Conservation (phyloP, 768 basidiomycete genomes). For the Boletus sp. region DNA sequence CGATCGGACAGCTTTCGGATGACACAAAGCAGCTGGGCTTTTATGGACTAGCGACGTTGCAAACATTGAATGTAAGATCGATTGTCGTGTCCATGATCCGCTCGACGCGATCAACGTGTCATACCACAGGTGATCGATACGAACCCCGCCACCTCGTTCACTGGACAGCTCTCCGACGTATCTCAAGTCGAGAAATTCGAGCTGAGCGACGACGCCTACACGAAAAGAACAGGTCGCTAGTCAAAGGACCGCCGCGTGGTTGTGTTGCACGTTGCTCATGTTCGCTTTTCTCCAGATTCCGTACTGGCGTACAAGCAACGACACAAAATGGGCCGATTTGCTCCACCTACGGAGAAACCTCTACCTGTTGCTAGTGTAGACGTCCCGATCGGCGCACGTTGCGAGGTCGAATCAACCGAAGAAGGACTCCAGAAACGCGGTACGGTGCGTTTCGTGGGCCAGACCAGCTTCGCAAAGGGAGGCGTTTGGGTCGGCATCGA, state of each 20-base stretch:
- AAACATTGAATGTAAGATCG: conserved; percentile 70
- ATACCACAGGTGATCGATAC: conserved; percentile 58
- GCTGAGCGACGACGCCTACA: conserved; percentile 79
- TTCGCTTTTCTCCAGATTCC: conserved; percentile 54
- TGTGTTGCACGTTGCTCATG: neutral
- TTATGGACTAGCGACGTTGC: conserved; percentile 73
- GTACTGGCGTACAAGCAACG: conserved; percentile 87
- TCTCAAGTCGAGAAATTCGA: conserved; percentile 93
- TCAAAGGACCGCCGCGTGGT: too few relatives aligned
- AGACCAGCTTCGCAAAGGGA: conserved; percentile 65
- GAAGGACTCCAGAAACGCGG: conserved; percentile 76
- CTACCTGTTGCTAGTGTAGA: conserved; percentile 35
- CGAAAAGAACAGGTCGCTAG: conserved; percentile 63
- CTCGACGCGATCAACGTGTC: neutral
- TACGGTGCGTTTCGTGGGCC: conserved; percentile 81
- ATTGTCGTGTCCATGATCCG: neutral
- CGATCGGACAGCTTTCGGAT: conserved; percentile 59
- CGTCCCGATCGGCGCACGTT: conserved; percentile 71
- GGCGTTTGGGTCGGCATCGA: conserved; percentile 90
- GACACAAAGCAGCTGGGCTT: conserved; percentile 67
- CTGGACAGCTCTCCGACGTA: conserved; percentile 83
- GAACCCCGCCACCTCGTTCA: conserved; percentile 71
- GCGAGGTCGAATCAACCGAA: conserved; percentile 75
- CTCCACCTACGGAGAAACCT: conserved; percentile 45
- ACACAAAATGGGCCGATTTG: conserved; percentile 88